Evolutionary conservation across 1,139 yeast genomes (phyloP), one percentile per base, ranked within the genome.

Genomic region (Debaryomyces singareniensis): DNA sequence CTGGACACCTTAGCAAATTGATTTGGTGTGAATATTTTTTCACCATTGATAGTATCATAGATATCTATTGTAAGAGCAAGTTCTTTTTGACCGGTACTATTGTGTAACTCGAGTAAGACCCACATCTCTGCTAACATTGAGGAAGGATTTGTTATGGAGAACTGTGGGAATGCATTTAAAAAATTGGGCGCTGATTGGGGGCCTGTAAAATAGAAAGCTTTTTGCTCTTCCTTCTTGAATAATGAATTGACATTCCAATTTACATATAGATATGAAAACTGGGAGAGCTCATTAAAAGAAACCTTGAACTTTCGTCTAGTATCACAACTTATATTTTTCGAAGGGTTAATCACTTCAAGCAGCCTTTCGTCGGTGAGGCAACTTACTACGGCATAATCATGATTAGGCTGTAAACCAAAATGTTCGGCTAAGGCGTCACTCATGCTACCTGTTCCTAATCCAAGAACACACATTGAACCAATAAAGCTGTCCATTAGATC

Each of bases 391-490:
- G 83, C 68, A 46, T 85, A 86, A 51, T 85, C 96, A 53, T 86
- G 96, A 25, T 71, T 66, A 2, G 78, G 58, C 2, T 75, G 61
- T 21, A 83, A 52, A 2, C 64, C 61, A 16, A 60, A 46, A 7
- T 58, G 51, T 1, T 39, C 34, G 2, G 68, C 52, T 21, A 71
- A 62, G 18, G 49, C 51, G n/a, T 43, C 43, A 13, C 71, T 58
- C 10, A 72, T 43, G 10, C 53, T 47, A 1, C 81, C 84, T 0
- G 94, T 81, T 0, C 95, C 95, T 1, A 83, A 39, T 2, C 91
- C 86, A 16, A 84, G 36, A 27, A 77, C 45, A 11, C 73, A 44
- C 5, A 58, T 42, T 2, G 68, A 68, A 2, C 39, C 44, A 55
- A 58, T 63, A 10, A 43, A 48, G 29, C 50, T 44, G 12, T 52